phyloP scores from a whole-genome alignment of 257 asterid genomes.

The Solanum commersonii region DNA sequence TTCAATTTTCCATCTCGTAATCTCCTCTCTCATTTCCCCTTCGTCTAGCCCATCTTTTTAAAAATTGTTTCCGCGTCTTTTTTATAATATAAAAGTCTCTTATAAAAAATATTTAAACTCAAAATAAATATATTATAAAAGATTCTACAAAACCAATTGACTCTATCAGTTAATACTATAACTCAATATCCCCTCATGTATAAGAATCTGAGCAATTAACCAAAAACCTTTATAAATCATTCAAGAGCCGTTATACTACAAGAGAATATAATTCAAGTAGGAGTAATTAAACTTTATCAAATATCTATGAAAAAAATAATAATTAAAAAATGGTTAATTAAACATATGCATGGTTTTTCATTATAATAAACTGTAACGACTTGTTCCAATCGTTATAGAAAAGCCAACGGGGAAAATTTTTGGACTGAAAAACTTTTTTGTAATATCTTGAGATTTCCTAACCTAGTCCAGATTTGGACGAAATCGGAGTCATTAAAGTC shows the following conservation, averaged over 20 bases:
- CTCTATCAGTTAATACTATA: neutral
- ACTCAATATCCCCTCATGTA: neutral
- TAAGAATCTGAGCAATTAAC: neutral
- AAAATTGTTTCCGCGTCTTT: neutral
- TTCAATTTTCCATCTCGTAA: neutral
- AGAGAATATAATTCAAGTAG: neutral
- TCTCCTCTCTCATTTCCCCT: neutral
- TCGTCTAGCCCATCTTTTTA: neutral
- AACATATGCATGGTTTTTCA: neutral
- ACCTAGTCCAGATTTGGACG: too few species aligned
- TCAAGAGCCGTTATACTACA: neutral
- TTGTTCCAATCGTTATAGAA: too few species aligned
- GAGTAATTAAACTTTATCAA: neutral
- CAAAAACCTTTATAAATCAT: neutral
- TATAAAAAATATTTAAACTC: too few species aligned
- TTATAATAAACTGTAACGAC: neutral
- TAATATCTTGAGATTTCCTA: too few species aligned
- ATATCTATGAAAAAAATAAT: neutral
- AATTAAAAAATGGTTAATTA: neutral
- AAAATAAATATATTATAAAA: neutral
- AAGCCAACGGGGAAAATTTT: rapidly evolving
- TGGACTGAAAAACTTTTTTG: too few species aligned
- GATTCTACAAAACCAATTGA: neutral
- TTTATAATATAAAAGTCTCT: too few species aligned
- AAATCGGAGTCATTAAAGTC: too few species aligned